phyloP scores from a whole-genome alignment of 2,329 filamentous ascomycete genomes.

The Sporothrix mexicana region DNA sequence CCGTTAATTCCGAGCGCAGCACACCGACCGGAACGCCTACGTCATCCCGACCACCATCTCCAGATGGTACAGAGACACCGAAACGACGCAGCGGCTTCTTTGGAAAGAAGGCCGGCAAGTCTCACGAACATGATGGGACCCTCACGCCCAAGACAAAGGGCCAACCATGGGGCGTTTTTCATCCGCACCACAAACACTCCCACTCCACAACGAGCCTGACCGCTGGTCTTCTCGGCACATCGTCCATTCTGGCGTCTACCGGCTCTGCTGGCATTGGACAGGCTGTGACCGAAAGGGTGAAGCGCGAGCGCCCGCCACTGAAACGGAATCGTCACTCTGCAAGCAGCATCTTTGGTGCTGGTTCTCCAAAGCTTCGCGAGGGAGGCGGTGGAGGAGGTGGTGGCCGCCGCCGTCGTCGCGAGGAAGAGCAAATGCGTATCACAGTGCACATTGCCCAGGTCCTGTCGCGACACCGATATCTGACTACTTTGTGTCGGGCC shows the following conservation, averaged over 20 bases:
- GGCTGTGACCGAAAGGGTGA: slow-evolving; percentile 53
- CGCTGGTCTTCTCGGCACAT: slow-evolving; percentile 60
- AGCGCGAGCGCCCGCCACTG: slow-evolving; percentile 43
- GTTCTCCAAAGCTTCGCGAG: slow-evolving; percentile 32
- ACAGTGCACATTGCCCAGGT: slow-evolving; percentile 69
- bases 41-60: slow-evolving; percentile 51
- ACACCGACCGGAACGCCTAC: slow-evolving; percentile 53
- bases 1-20: slow-evolving; percentile 49
- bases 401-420: slow-evolving; percentile 36
- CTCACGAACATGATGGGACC: slow-evolving; percentile 35
- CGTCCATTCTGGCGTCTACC: slow-evolving; percentile 57
- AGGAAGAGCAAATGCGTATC: slow-evolving; percentile 50
- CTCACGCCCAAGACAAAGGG: slow-evolving; percentile 14
- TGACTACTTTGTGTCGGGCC: slow-evolving; percentile 82
- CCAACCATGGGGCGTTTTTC: slow-evolving; percentile 33
- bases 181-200: slow-evolving; percentile 33
- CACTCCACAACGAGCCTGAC: slow-evolving; percentile 46
- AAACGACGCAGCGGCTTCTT: slow-evolving; percentile 49
- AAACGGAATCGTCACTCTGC: slow-evolving; percentile 37
- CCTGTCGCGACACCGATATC: slow-evolving; percentile 79
- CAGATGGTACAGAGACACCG: slow-evolving; percentile 43
- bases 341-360: slow-evolving; percentile 33
- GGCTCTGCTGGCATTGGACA: slow-evolving; percentile 53
- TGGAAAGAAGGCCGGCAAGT: slow-evolving; percentile 51
- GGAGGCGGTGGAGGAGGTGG: slow-evolving; percentile 35